These are phyloP conservation scores for Phytophthora quininea DNA, from an alignment of 352 stramenopile genomes.

Conservation along the genomic window DNA sequence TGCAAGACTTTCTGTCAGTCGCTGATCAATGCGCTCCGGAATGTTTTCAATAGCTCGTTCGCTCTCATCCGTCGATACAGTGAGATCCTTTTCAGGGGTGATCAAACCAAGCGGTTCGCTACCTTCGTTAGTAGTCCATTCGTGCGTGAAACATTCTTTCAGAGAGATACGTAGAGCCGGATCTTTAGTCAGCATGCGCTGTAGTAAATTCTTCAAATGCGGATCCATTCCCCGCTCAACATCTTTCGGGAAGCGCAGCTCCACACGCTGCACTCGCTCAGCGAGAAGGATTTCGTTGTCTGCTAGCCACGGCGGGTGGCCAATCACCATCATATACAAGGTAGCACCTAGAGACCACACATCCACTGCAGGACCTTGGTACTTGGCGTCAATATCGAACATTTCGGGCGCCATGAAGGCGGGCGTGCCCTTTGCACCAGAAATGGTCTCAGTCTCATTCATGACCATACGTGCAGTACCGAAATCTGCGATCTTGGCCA, in stretches of 20 bases:
- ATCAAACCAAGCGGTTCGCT: slow-evolving; percentile 77
- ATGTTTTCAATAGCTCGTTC: slow-evolving; percentile 89
- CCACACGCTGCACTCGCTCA: slow-evolving; percentile 86
- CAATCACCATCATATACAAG: slow-evolving; percentile 93
- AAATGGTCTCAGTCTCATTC: slow-evolving; percentile 89
- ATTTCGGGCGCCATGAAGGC: slow-evolving; percentile 94
- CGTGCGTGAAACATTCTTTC: slow-evolving; percentile 87
- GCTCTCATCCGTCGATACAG: slow-evolving; percentile 84
- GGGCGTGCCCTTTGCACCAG: slow-evolving; percentile 81
- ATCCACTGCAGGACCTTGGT: slow-evolving; percentile 83
- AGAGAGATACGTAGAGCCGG: slow-evolving; percentile 80
- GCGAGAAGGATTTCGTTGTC: slow-evolving; percentile 90
- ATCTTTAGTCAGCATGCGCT: slow-evolving; percentile 92
- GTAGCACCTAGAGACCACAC: slow-evolving; percentile 92
- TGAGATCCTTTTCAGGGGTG: slow-evolving; percentile 63
- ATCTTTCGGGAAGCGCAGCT: slow-evolving; percentile 86
- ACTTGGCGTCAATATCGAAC: slow-evolving; percentile 90
- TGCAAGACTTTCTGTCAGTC: slow-evolving; percentile 71
- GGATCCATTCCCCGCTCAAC: slow-evolving; percentile 77
- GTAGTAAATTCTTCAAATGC: slow-evolving; percentile 90
- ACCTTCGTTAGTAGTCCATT: slow-evolving; percentile 94
- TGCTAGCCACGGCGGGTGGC: slow-evolving; percentile 89
- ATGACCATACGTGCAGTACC: slow-evolving; percentile 91
- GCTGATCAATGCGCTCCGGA: slow-evolving; percentile 82
- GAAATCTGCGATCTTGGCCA: slow-evolving; percentile 92